Evolutionary conservation across 176 grass and related monocot genomes (phyloP).

Genomic region (Bromus sterilis): DNA sequence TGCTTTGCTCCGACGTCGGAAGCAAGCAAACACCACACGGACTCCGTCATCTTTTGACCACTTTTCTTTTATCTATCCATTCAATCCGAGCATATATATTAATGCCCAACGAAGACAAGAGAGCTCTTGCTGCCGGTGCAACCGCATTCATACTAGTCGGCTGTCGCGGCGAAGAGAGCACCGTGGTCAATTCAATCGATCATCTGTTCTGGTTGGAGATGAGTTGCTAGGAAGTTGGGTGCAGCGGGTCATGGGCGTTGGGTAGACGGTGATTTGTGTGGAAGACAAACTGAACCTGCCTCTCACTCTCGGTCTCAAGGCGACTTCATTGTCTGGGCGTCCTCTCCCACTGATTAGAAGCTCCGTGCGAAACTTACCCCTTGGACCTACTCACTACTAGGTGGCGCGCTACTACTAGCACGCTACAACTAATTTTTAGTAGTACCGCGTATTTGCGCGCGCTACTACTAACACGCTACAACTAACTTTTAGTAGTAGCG

Average conservation of each 20-base stretch:
- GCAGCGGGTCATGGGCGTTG: neutral
- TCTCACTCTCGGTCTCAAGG: neutral
- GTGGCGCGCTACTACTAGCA: no score
- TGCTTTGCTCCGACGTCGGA: neutral
- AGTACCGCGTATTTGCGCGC: no score
- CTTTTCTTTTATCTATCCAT: neutral
- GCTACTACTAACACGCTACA: no score
- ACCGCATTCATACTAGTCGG: neutral
- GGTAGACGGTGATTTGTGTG: slow-evolving; percentile 13
- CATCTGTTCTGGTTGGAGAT: neutral
- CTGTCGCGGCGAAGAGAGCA: neutral
- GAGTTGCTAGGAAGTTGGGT: neutral
- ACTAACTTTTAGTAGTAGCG: no score
- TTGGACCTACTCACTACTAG: no score
- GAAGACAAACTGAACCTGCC: neutral
- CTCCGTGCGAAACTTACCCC: neutral
- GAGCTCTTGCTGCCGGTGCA: neutral
- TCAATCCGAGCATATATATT: neutral
- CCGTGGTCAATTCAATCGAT: neutral
- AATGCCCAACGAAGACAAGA: neutral
- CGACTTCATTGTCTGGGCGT: neutral
- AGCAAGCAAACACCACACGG: neutral
- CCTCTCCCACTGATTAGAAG: neutral
- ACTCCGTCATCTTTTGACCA: neutral
- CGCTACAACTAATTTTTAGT: no score